Evolutionary conservation across 805 yeast species (phyloP).

Genomic region (Nakazawaea molendinolei): DNA sequence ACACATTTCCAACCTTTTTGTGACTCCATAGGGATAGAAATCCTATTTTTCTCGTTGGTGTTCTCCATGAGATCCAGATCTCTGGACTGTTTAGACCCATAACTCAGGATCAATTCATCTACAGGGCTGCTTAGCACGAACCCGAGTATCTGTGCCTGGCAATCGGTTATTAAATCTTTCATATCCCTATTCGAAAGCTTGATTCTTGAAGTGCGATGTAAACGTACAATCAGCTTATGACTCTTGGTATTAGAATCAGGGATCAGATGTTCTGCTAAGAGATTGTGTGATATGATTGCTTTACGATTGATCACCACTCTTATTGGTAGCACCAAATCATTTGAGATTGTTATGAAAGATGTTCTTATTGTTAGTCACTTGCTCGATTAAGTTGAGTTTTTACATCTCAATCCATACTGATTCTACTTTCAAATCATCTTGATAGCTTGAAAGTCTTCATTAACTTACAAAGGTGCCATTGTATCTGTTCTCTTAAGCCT

Average conservation of each 20-base stretch:
- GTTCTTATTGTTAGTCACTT: conserved; percentile 6
- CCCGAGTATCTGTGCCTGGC: conserved; percentile 4
- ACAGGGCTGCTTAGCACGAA: conserved; percentile 5
- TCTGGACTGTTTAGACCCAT: background rate
- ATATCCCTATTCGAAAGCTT: conserved; percentile 10
- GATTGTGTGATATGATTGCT: conserved; percentile 9
- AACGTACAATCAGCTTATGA: conserved; percentile 9
- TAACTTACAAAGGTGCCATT: conserved; percentile 12
- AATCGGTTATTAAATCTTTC: conserved; percentile 5
- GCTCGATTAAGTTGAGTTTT: no score
- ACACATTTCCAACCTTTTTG: conserved; percentile 11
- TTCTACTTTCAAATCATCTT: no score
- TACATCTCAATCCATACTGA: no score
- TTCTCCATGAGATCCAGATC: conserved; percentile 6
- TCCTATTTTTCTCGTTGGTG: no score
- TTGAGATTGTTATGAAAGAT: conserved; percentile 8
- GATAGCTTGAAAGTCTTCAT: background rate
- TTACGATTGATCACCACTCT: conserved; percentile 10
- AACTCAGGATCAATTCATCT: conserved; percentile 3
- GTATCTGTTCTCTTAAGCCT: background rate
- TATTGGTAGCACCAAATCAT: conserved; percentile 6
- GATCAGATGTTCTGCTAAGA: conserved; percentile 8
- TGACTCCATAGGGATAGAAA: conserved; percentile 4
- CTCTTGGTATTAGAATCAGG: conserved; percentile 5
- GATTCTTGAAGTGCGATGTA: conserved; percentile 7